A percentile compares a stretch with the other conserved stretches of the same genome.
Conservation (phyloP, 495 filamentous ascomycete species). For the Tuber borchii region DNA sequence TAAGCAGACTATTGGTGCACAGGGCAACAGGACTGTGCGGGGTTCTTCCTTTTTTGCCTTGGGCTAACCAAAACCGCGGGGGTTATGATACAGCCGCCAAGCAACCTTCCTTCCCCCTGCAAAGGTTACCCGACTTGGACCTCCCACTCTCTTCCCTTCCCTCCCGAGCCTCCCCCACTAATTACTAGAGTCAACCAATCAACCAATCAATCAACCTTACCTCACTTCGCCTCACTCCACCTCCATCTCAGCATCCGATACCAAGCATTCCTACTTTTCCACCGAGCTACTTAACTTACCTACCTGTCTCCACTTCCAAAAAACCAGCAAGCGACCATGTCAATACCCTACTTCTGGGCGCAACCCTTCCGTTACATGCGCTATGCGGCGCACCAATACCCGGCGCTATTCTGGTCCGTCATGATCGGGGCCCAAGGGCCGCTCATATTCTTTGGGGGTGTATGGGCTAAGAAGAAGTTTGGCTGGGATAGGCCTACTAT, state of each 20-base stretch:
- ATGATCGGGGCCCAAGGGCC: slow-evolving; percentile 68
- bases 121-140: slow-evolving; percentile 13
- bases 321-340: slow-evolving; percentile 10
- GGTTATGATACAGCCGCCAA: background rate
- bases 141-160: background rate
- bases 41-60: too few relatives aligned
- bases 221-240: background rate
- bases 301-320: background rate
- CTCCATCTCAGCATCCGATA: background rate
- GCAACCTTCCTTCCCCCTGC: background rate
- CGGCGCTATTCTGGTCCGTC: slow-evolving; percentile 79
- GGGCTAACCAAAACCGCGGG: too few relatives aligned
- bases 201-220: background rate
- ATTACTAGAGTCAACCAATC: background rate
- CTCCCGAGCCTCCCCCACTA: background rate
- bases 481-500: slow-evolving; percentile 68
- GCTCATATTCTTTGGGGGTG: slow-evolving; percentile 57
- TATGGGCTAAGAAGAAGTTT: slow-evolving; percentile 60
- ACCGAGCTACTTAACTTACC: background rate
- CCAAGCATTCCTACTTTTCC: background rate
- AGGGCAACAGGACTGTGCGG: too few relatives aligned
- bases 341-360: slow-evolving; percentile 69
- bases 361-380: slow-evolving; percentile 72
- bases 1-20: too few relatives aligned
- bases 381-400: slow-evolving; percentile 79